These are phyloP conservation scores for Cudoniella acicularis DNA, from an alignment of 495 filamentous ascomycete genomes.

Conservation along the genomic window DNA sequence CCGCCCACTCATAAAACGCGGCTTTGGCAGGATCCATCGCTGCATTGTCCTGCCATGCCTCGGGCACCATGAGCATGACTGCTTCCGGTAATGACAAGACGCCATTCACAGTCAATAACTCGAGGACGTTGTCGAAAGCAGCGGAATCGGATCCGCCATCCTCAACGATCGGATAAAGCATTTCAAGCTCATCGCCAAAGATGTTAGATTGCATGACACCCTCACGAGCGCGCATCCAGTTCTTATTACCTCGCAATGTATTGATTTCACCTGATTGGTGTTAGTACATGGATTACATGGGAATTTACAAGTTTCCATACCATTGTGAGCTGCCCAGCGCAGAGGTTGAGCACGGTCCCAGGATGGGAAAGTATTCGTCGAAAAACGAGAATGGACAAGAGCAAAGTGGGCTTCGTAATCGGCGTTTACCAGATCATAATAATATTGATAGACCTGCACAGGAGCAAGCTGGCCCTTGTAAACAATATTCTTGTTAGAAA, in stretches of 20 bases:
- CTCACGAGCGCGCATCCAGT: slow-evolving; percentile 99
- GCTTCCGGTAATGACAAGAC: slow-evolving; percentile 96
- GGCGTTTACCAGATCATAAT: slow-evolving; percentile 93
- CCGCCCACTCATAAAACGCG: slow-evolving; percentile 99
- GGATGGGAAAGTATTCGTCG: slow-evolving; percentile 97
- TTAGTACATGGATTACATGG: slow-evolving; percentile 31
- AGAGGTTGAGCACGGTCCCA: slow-evolving; percentile 98
- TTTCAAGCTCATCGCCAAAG: slow-evolving; percentile 90
- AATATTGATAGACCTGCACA: slow-evolving; percentile 98
- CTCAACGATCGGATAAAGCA: slow-evolving; percentile 92
- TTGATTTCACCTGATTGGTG: slow-evolving; percentile 72
- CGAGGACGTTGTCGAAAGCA: slow-evolving; percentile 96
- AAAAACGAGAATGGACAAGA: slow-evolving; percentile 96
- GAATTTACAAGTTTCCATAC: slow-evolving; percentile 40
- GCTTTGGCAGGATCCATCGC: slow-evolving; percentile 94
- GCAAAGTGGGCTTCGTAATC: slow-evolving; percentile 99
- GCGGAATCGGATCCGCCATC: slow-evolving; percentile 97
- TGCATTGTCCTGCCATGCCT: slow-evolving; percentile 95
- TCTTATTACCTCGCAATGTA: slow-evolving; percentile 97
- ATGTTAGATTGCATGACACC: slow-evolving; percentile 91
- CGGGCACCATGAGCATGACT: slow-evolving; percentile 98
- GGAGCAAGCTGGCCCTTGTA: slow-evolving; percentile 98
- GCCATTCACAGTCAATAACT: slow-evolving; percentile 93
- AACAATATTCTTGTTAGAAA: slow-evolving; percentile 98
- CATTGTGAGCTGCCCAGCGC: slow-evolving; percentile 97